Evolutionary conservation across 2,329 filamentous ascomycete species (phyloP), one percentile per base, ranked within the genome.

Genomic region (Arachnomyces sp.): DNA sequence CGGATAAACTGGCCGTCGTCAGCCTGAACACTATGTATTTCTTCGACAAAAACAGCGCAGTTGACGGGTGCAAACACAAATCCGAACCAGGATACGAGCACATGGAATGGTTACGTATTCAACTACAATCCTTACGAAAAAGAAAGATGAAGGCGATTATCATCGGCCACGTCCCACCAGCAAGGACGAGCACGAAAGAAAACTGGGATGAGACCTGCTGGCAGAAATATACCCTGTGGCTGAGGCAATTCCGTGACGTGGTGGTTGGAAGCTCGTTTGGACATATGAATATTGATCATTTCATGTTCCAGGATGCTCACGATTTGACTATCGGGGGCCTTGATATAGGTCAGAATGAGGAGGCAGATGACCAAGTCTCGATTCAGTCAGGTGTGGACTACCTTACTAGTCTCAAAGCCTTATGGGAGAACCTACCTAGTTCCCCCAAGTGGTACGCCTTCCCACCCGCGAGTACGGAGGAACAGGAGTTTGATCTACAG

Each of bases 261-360:
- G 73, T 98, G 14, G 73, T 89, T 14, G 79, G 77, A 9, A 79
- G 79, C 17, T 57, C 94, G 4, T 98, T 84, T 56, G 92, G 90
- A 1, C 92, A 98, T 59, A 96, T 98, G 92, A 98, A 98, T 56
- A 84, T 95, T 49, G 92, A 98, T 54, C 92, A 98, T 61, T 98
- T 98, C 63, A 76, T 96, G 56, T 67, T 98, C 12, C 86, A 94
- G 53, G 90, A 96, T 58, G 85, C 80, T 42, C 72, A 83, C 31
- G 76, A 94, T 1, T 72, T 95, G 39, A 73, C 84, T 45, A 72
- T 87, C 35, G 64, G 67, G 17, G 64, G 63, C 31, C 15, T 32
- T 8, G 35, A 37, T 29, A 15, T 28, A 5, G 36, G 29, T 8
- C 11, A 18, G 7, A 32, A 28, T 3, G n/a, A 28, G 16, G 39